phyloP scores from a whole-genome alignment of 192 early-diverging fungal genomes.

The Linnemannia hyalina region DNA sequence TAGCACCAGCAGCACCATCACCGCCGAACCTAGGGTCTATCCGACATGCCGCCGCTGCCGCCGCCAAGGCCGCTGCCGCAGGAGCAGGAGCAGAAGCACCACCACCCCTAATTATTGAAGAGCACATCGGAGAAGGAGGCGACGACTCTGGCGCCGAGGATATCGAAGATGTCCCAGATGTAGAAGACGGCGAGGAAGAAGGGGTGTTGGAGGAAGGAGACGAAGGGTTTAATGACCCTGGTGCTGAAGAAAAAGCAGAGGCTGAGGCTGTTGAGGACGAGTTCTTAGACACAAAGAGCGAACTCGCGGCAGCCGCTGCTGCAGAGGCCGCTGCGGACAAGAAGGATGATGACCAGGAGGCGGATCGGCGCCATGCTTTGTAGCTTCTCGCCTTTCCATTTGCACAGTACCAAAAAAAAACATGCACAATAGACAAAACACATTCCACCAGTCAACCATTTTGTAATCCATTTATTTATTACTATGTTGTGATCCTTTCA shows the following conservation, averaged over 20 bases:
- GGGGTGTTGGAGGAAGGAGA: slow-evolving; percentile 10
- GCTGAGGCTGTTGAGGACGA: slow-evolving; percentile 3
- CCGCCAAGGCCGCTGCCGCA: background rate
- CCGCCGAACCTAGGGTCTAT: background rate
- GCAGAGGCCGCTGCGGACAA: background rate
- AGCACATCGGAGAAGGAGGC: slow-evolving; percentile 16
- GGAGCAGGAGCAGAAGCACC: background rate
- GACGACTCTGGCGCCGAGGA: slow-evolving; percentile 15
- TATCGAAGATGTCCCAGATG: background rate
- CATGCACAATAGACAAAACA: too few species aligned
- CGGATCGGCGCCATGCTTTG: background rate
- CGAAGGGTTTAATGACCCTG: background rate
- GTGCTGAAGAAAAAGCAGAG: slow-evolving; percentile 3
- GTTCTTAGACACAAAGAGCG: background rate
- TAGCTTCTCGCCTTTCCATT: too few species aligned
- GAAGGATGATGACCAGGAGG: background rate
- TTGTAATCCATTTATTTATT: too few species aligned
- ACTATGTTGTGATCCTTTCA: too few species aligned
- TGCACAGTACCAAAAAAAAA: too few species aligned
- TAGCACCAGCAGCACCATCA: background rate
- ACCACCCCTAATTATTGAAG: slow-evolving; percentile 8
- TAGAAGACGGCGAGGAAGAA: slow-evolving; percentile 1
- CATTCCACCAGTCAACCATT: too few species aligned
- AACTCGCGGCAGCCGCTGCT: background rate
- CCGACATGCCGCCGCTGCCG: background rate